Base-by-base conservation (phyloP, 768 basidiomycete genomes). In the Mycena chlorophos region DNA sequence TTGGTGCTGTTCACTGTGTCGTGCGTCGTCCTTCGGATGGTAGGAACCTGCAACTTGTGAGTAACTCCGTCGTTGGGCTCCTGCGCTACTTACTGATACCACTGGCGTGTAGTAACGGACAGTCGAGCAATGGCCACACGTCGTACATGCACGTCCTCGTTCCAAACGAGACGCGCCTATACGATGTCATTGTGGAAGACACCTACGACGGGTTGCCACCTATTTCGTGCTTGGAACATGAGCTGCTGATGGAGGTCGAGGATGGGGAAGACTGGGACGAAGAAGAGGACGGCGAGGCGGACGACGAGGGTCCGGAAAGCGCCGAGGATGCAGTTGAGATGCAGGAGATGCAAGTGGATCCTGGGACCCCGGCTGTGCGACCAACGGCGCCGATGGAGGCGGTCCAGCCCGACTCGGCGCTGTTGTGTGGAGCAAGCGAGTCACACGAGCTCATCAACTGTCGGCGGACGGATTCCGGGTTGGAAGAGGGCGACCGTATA, bases 191-290 rank as follows among this genome's bases (percentile, higher is more conserved):
- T 23, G 38, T 20, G 14, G 54, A 50, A 16, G 54, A 55, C 8
- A 30, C 38, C 5, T 49, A 22, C 25, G 54, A 55, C 23, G 54
- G 48, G 27, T 22, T 50, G 29, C 54, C 54, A 14, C 47, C 53
- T 20, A 54, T 54, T 16, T 54, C 43, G 17, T 54, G 53, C 46
- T 27, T 54, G 46, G 53, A 54, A 19, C 40, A 43, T 19, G 16
- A 43, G 22, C 40, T 20, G 14, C 8, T 12, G 40, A 19, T 10
- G 20, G 12, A 43, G 40, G 40, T 8, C 14, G 40, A 43, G 40
- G 31, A 34, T 34, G 8, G 10, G 31, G 17, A 19, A 25, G 52
- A 47, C 5, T 22, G 23, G 23, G 20, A 45, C 2, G 29, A 20
- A 20, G 31, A 19, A n/a, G 30, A 43, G 40, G 22, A 43, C 8